These are phyloP conservation scores for Penicillium diatomitis DNA, from an alignment of 495 filamentous ascomycete species.

Conservation along the genomic window DNA sequence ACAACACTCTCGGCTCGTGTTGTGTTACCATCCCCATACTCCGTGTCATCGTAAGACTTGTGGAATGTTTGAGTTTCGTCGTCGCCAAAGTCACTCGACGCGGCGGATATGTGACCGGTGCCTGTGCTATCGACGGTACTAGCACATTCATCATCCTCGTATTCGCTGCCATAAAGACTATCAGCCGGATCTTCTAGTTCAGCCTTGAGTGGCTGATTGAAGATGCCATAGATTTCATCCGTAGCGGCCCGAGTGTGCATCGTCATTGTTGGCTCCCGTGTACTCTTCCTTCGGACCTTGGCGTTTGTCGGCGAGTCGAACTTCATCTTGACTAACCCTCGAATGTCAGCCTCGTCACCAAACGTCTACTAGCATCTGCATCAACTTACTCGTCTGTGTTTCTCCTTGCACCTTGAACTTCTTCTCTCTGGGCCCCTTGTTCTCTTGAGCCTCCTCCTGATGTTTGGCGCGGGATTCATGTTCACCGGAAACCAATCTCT, in stretches of 20 bases:
- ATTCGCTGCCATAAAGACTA: slow-evolving; percentile 43
- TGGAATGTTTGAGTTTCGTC: slow-evolving; percentile 45
- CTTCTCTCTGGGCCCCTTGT: slow-evolving; percentile 33
- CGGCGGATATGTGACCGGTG: slow-evolving; percentile 55
- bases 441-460: slow-evolving; percentile 30
- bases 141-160: slow-evolving; percentile 68
- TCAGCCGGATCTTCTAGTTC: slow-evolving; percentile 34
- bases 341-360: slow-evolving; percentile 11
- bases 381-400: slow-evolving; percentile 67
- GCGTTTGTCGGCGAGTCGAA: slow-evolving; percentile 74
- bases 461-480: slow-evolving; percentile 8
- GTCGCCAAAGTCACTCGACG: slow-evolving; percentile 57
- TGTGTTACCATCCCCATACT: slow-evolving; percentile 36
- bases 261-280: slow-evolving; percentile 87
- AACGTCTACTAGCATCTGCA: neutral
- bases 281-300: slow-evolving; percentile 67
- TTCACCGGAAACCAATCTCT: slow-evolving; percentile 22
- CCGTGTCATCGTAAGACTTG: slow-evolving; percentile 33
- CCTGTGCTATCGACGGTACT: slow-evolving; percentile 76
- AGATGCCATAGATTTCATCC: slow-evolving; percentile 94
- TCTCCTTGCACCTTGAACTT: slow-evolving; percentile 71
- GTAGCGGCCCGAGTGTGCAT: slow-evolving; percentile 90
- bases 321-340: slow-evolving; percentile 70
- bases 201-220: slow-evolving; percentile 77
- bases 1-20: slow-evolving; percentile 46